These are phyloP conservation scores for Leucocoprinus leucothites DNA, from an alignment of 768 basidiomycete species.

Conservation along the genomic window DNA sequence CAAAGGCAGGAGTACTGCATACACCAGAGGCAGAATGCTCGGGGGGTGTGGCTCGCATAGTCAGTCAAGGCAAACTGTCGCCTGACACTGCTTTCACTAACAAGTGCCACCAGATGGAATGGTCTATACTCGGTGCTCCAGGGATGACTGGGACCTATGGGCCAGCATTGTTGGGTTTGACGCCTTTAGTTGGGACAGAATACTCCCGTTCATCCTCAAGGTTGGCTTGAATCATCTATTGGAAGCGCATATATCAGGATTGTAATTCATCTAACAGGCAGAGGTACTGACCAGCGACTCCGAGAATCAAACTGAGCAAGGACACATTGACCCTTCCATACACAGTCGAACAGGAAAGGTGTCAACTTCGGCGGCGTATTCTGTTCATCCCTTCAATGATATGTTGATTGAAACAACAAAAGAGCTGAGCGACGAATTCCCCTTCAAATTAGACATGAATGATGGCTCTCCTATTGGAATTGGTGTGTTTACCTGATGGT, in stretches of 20 bases:
- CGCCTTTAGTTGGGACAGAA: constrained; percentile 29
- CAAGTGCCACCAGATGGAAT: constrained; percentile 14
- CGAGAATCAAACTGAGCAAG: constrained; percentile 9
- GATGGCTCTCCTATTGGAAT: constrained; percentile 8
- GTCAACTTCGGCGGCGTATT: background rate
- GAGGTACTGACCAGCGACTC: background rate
- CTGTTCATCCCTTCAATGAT: constrained; percentile 17
- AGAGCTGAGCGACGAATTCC: constrained; percentile 12
- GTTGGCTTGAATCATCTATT: background rate
- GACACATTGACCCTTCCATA: constrained; percentile 12
- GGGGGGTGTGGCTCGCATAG: constrained; percentile 13
- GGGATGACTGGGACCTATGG: constrained; percentile 20
- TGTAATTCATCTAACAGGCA: background rate
- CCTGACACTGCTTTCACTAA: background rate
- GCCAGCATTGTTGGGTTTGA: constrained; percentile 24
- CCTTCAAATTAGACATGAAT: constrained; percentile 9
- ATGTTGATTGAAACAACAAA: constrained; percentile 19
- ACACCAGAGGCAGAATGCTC: constrained; percentile 9
- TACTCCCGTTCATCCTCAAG: constrained; percentile 17
- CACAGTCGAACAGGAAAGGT: constrained; percentile 11
- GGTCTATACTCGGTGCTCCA: constrained; percentile 20
- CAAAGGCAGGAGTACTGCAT: constrained; percentile 5
- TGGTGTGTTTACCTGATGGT: background rate
- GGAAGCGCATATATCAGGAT: background rate
- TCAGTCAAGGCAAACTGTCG: background rate